Evolutionary conservation across 371 early-diverging fungal species (phyloP).

Genomic region (Amoeboaphelidium protococcarum): DNA sequence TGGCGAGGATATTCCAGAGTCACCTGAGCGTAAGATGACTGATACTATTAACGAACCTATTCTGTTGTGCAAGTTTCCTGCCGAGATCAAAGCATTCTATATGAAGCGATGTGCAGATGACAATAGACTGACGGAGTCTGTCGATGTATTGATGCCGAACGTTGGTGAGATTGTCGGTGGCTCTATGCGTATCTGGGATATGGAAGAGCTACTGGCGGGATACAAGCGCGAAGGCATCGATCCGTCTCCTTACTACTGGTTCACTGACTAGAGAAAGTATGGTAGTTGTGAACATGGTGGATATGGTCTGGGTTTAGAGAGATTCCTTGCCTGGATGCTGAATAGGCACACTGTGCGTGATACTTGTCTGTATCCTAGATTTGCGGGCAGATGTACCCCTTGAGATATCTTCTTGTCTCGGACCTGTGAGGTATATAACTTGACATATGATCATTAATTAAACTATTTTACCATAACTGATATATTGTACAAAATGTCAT

Average conservation of each 20-base stretch:
- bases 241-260: constrained; percentile 95
- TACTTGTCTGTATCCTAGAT: constrained; percentile 15
- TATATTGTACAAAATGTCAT: too few relatives aligned
- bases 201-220: constrained; percentile 73
- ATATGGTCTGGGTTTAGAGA: constrained; percentile 97
- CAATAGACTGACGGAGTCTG: constrained; percentile 71
- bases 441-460: too few relatives aligned
- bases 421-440: too few relatives aligned
- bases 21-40: constrained; percentile 93
- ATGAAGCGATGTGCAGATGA: constrained; percentile 78
- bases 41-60: constrained; percentile 91
- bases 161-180: constrained; percentile 99
- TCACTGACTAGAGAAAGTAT: constrained; percentile 95
- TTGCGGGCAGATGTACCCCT: constrained; percentile 6
- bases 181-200: constrained; percentile 88
- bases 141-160: constrained; percentile 95
- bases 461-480: too few relatives aligned
- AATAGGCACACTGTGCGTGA: constrained; percentile 30
- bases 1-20: constrained; percentile 99
- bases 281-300: constrained; percentile 97
- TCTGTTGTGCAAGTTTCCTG: constrained; percentile 90
- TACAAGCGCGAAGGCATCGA: constrained; percentile 91
- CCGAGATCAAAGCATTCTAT: constrained; percentile 98
- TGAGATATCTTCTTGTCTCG: too few relatives aligned
- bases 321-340: constrained; percentile 92